Base-by-base conservation (phyloP, 2,329 filamentous ascomycete species). In the Ambrosiella beaveri region DNA sequence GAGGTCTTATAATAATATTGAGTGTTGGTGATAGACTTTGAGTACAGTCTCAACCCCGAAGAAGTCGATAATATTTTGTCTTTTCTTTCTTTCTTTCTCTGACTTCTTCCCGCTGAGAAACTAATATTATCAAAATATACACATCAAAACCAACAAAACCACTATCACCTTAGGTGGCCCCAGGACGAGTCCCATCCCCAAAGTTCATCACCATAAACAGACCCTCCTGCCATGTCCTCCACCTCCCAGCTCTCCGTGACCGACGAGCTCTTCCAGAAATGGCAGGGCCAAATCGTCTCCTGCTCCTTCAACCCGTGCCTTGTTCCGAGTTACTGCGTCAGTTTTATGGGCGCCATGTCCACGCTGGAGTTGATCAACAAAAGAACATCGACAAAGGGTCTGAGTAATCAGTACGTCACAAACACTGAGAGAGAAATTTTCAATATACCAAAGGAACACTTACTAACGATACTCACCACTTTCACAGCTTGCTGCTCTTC, bases 361-460 rank as follows among this genome's bases (percentile, higher is more conserved):
- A 90, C 88, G 0, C 74, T 95, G 38, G 89, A 95, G 68, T 72
- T 95, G 60, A 80, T 95, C 56, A 86, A 93, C 66, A 75, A 86
- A 60, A 76, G 86, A 63, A 88, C 85, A 0, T 81, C 84, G 1
- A 77, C 77, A 57, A 79, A 78, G 65, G 85, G 85, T 7, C 68
- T 78, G 57, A 80, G 81, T 66, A 88, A 88, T 65, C 81, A 85
- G 84, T 85, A 75, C 58, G 74, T 64, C 37, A 40, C 5, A 12
- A 5, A 49, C 35, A 15, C 53, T 40, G 53, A 9, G 8, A 12
- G 6, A 7, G 1, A 7, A 17, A 11, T 17, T 59, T 17, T 19
- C 12, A n/a, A 11, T 4, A 5, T 15, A 7, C 9, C 12, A 50
- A 27, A 53, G 54, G 57, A 45, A 37, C 45, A 59, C 50, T 59